Evolutionary conservation across 352 stramenopile genomes (phyloP).

Genomic region (Globisporangium orthogonon): DNA sequence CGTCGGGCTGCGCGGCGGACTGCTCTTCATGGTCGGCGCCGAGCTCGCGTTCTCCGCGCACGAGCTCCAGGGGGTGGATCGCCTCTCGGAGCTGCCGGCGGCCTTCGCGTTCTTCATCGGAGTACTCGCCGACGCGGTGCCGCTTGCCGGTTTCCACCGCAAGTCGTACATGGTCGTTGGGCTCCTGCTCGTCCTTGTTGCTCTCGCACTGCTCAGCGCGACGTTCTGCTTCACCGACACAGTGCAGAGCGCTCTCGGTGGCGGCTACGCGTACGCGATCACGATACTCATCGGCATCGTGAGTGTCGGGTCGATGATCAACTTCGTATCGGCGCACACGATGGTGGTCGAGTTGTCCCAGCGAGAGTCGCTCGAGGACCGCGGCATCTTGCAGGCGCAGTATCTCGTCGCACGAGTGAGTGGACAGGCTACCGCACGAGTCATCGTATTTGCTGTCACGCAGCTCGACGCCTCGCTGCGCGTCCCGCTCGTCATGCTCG

Average conservation of each 20-base stretch:
- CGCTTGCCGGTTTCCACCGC: conserved; percentile 52
- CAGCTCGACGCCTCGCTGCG: background rate
- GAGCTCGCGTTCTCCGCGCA: conserved; percentile 7
- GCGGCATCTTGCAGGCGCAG: conserved; percentile 13
- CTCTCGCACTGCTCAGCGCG: conserved; percentile 1
- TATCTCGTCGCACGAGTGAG: conserved; percentile 12
- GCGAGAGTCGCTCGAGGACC: conserved; percentile 10
- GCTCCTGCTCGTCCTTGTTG: conserved; percentile 3
- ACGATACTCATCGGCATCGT: conserved; percentile 10
- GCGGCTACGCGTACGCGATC: conserved; percentile 7
- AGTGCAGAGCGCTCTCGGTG: background rate
- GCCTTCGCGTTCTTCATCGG: conserved; percentile 69
- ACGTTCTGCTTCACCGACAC: conserved; percentile 5
- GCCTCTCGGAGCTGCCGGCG: conserved; percentile 30
- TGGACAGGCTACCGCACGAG: conserved; percentile 8
- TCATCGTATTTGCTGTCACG: conserved; percentile 10
- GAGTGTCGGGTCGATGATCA: conserved; percentile 18
- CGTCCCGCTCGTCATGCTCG: conserved; percentile 11
- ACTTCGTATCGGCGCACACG: conserved; percentile 15
- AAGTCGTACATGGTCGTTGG: conserved; percentile 79
- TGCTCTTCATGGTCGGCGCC: conserved; percentile 12
- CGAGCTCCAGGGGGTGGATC: conserved; percentile 20
- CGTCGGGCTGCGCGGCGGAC: conserved; percentile 10
- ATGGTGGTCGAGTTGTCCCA: conserved; percentile 15
- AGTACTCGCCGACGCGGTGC: conserved; percentile 50